Base-by-base conservation (phyloP, 2,329 filamentous ascomycete species). In the Elsinoe necatrix region DNA sequence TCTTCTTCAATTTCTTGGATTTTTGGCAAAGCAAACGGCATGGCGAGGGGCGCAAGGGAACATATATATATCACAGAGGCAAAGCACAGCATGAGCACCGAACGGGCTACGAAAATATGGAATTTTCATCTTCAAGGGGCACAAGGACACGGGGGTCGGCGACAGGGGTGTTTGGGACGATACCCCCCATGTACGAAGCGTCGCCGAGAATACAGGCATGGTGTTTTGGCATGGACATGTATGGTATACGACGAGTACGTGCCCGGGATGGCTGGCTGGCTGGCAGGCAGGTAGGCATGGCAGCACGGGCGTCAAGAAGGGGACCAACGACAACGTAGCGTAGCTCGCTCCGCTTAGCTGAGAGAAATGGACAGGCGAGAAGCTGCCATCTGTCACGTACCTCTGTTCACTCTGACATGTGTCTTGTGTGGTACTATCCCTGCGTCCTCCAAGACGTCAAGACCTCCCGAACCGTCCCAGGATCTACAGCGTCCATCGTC, bases 31-130 rank as follows among this genome's bases (percentile, higher is more conserved):
- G 12, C 9, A 12, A 21, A 23, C 12, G 41, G 41, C 45, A 50
- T 50, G 25, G 45, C 25, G 21, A 25, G 25, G 41, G 23, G 45
- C 45, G 39, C 39, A 20, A 8, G 39, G 39, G 39, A 43, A 23
- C 39, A 37, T n/a, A 37, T 8, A 43, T 8, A 41, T 14, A 41
- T 7, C 37, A 41, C 39, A 21, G 7, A 43, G 7, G 27, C 27
- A 29, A 29, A 29, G 4, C 27, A 29, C 37, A 43, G 16, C 16
- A 31, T 31, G 45, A 50, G 25, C 45, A 50, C 25, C 45, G 45
- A 34, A 50, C 16, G 45, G 45, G 45, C 45, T 50, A 50, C 45
- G 45, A 50, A n/a, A 29, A 29, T 4, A 29, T 29, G 27, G 27
- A 29, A 29, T 29, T 29, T 29, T 29, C 27, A n/a, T n/a, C n/a